These are phyloP conservation scores for Ganoderma boninense DNA, from an alignment of 1,284 basidiomycete species.

Conservation along the genomic window DNA sequence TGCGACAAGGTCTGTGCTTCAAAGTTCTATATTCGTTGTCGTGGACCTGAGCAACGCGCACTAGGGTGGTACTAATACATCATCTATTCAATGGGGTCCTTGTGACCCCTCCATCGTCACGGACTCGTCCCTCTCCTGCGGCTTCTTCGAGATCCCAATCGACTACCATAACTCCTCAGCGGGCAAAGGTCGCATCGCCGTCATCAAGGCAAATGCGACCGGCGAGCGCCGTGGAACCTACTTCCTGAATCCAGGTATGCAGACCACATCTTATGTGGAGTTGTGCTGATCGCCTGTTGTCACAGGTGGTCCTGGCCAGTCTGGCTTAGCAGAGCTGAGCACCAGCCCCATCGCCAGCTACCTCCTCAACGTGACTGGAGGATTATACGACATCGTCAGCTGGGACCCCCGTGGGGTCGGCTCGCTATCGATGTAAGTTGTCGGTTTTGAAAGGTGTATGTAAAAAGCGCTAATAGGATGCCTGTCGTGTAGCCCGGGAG, in stretches of 20 bases:
- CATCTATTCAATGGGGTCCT: constrained; percentile 14
- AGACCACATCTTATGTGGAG: background rate
- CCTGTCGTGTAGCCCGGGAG: no score
- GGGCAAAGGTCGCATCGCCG: constrained; percentile 16
- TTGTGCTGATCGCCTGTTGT: background rate
- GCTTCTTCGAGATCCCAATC: constrained; percentile 19
- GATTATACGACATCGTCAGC: constrained; percentile 21
- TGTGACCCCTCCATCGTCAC: constrained; percentile 8
- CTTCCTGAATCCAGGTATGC: constrained; percentile 24
- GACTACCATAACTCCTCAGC: constrained; percentile 23
- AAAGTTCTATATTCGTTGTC: background rate
- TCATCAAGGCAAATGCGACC: constrained; percentile 24
- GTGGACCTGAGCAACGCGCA: background rate
- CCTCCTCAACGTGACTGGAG: constrained; percentile 5
- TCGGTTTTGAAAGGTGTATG: no score
- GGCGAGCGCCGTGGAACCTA: no score
- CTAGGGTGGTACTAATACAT: background rate
- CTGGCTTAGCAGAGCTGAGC: no score
- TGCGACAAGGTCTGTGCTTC: background rate
- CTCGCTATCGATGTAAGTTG: no score
- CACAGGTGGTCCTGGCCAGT: background rate
- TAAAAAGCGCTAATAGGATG: no score
- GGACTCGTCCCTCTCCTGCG: constrained; percentile 19
- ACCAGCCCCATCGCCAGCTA: background rate
- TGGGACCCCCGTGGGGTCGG: no score